phyloP scores from a whole-genome alignment of 805 yeast species.

The Torulaspora maleeae region DNA sequence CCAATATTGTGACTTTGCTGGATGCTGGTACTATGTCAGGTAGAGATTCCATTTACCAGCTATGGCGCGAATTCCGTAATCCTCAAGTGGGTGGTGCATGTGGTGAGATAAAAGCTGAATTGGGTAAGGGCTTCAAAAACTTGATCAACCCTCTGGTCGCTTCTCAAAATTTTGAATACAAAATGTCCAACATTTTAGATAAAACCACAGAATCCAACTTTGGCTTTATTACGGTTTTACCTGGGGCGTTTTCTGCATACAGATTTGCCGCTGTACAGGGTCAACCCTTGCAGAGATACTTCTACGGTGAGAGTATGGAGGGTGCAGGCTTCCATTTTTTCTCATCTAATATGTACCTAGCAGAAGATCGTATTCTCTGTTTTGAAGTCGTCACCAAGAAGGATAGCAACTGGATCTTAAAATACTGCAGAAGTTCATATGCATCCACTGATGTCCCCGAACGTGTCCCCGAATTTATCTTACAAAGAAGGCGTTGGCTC shows the following conservation, averaged over 20 bases:
- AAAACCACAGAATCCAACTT: slow-evolving; percentile 94
- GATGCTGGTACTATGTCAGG: slow-evolving; percentile 96
- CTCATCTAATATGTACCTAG: slow-evolving; percentile 93
- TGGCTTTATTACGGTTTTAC: slow-evolving; percentile 90
- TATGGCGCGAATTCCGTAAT: slow-evolving; percentile 81
- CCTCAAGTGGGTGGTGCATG: slow-evolving; percentile 94
- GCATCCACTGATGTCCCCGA: slow-evolving; percentile 98
- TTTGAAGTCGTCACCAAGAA: slow-evolving; percentile 90
- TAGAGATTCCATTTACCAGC: slow-evolving; percentile 73
- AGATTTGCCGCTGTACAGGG: slow-evolving; percentile 80
- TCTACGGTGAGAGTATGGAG: slow-evolving; percentile 81
- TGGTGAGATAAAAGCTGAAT: slow-evolving; percentile 88
- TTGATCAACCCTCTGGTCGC: slow-evolving; percentile 86
- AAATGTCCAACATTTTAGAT: slow-evolving; percentile 89
- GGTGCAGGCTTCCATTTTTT: slow-evolving; percentile 73
- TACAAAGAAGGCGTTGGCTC: slow-evolving; percentile 94
- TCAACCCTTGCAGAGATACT: slow-evolving; percentile 79
- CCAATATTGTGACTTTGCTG: slow-evolving; percentile 74
- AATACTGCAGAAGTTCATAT: slow-evolving; percentile 79
- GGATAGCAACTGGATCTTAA: slow-evolving; percentile 66
- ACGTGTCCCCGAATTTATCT: slow-evolving; percentile 73
- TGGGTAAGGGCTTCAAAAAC: slow-evolving; percentile 55
- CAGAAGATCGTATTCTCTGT: slow-evolving; percentile 93
- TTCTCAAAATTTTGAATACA: slow-evolving; percentile 95
- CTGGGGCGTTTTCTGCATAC: slow-evolving; percentile 96